Evolutionary conservation across 2,329 filamentous ascomycete genomes (phyloP), one percentile per base, ranked within the genome.

Genomic region (Scorias spongiosa): DNA sequence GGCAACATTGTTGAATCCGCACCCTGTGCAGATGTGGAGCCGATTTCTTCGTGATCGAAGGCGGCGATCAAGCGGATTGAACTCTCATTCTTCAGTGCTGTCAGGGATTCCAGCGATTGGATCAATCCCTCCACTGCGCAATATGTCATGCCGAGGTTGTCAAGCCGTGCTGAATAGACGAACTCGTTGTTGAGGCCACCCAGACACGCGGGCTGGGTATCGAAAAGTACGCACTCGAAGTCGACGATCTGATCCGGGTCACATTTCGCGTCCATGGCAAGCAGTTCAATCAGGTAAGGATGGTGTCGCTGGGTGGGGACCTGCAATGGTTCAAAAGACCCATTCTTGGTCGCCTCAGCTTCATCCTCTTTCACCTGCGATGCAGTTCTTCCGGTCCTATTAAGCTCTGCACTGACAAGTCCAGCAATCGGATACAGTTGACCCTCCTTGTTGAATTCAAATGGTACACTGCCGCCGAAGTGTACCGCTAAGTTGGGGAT

Each of bases 41-140:
- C 91, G 57, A 98, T 91, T 62, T 98, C 91, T 65, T 98, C 91
- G 66, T 98, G 88, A 61, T 98, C 91, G 63, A 98, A 98, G 64
- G 89, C 84, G 30, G 87, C 82, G 52, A 93, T 81, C n/a, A 98
- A 71, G 39, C 91, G 85, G 57, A 96, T 95, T 14, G 77, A 81
- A 2, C 76, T 69, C 57, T 95, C 89, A 17, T 81, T 66, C 38
- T 86, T 77, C 26, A 96, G 74, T 5, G 81, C 74, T 3, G 70
- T 66, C 10, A 75, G 61, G 2, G 76, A 71, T 15, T 71, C 65
- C 20, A 93, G 68, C 0, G 89, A 95, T 50, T 81, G 74, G 55
- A 96, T 86, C 45, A 98, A 71, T 44, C 85, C 87, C 64, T 82
- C 75, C 44, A 91, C 78, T 51, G 84, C 82, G 68, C 91, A 96